Conservation (phyloP, 345 rosid genomes). For the Gossypium raimondii region DNA sequence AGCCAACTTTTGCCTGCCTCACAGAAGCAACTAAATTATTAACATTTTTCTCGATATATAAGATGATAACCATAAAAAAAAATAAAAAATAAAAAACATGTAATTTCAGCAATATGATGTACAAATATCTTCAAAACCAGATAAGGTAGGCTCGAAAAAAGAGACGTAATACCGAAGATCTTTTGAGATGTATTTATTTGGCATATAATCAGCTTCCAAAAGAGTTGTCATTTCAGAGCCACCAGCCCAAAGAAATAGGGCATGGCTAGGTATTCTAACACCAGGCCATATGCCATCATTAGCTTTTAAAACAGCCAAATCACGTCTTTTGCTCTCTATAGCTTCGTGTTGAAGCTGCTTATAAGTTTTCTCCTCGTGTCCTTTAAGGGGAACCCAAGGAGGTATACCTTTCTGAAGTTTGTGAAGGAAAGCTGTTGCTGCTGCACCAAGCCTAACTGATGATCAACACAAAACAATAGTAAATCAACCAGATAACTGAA, state of each 20-base stretch:
- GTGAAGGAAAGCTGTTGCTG: slow-evolving; percentile 76
- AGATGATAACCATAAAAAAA: not conserved
- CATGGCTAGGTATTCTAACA: slow-evolving; percentile 75
- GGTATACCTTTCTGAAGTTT: slow-evolving; percentile 87
- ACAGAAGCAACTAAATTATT: slow-evolving; percentile 18
- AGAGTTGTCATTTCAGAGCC: slow-evolving; percentile 73
- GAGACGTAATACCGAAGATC: slow-evolving; percentile 54
- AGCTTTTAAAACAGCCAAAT: slow-evolving; percentile 80
- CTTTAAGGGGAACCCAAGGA: slow-evolving; percentile 86
- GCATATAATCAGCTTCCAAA: slow-evolving; percentile 87
- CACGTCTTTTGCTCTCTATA: slow-evolving; percentile 70
- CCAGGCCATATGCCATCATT: slow-evolving; percentile 94
- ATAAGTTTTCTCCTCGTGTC: slow-evolving; percentile 64
- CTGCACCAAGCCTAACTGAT: slow-evolving; percentile 86
- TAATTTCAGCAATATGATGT: not conserved
- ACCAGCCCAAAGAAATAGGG: slow-evolving; percentile 92
- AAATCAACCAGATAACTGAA: not conserved
- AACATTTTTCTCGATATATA: not conserved
- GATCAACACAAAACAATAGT: slow-evolving; percentile 15
- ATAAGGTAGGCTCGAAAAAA: not conserved
- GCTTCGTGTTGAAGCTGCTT: slow-evolving; percentile 86
- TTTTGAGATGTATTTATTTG: slow-evolving; percentile 86
- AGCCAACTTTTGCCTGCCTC: slow-evolving; percentile 48
- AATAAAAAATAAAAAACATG: not conserved
- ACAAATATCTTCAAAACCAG: slow-evolving; percentile 7